Conservation (phyloP, 257 asterid genomes). For the Jaltomata sinuosa region DNA sequence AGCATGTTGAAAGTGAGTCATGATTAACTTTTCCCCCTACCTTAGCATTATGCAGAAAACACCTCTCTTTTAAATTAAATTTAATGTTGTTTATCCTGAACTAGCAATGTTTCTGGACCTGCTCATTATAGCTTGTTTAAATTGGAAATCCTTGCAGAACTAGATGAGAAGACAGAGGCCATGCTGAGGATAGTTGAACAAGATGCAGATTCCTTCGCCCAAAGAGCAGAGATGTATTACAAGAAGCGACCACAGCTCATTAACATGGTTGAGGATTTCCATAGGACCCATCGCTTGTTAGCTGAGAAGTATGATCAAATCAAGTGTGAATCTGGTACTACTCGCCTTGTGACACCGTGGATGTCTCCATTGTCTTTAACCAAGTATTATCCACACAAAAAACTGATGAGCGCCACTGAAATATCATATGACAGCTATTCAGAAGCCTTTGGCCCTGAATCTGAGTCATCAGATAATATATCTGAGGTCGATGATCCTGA, state of each 20-base stretch:
- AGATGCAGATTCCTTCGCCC: conserved; percentile 86
- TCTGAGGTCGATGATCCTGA: conserved; percentile 86
- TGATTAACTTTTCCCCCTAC: background rate
- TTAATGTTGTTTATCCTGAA: background rate
- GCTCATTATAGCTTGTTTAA: background rate
- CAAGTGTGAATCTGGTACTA: conserved; percentile 43
- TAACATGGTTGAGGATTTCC: conserved; percentile 72
- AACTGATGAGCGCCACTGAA: conserved; percentile 32
- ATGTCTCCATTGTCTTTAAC: conserved; percentile 31
- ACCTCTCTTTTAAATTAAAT: background rate
- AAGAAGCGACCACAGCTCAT: conserved; percentile 78
- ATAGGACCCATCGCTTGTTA: conserved; percentile 65
- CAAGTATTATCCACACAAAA: conserved; percentile 32
- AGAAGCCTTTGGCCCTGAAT: conserved; percentile 49
- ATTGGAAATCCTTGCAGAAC: conserved; percentile 26
- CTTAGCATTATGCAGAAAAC: background rate
- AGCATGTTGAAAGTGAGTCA: background rate
- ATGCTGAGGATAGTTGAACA: conserved; percentile 70
- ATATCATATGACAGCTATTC: conserved; percentile 71
- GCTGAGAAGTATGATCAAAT: conserved; percentile 68
- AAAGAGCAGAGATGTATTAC: conserved; percentile 90
- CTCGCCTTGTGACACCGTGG: conserved; percentile 46
- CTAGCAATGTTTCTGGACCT: background rate
- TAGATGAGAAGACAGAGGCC: conserved; percentile 53
- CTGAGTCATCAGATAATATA: conserved; percentile 21